phyloP scores from a whole-genome alignment of 2,329 filamentous ascomycete genomes.

The Podosphaera fusca region DNA sequence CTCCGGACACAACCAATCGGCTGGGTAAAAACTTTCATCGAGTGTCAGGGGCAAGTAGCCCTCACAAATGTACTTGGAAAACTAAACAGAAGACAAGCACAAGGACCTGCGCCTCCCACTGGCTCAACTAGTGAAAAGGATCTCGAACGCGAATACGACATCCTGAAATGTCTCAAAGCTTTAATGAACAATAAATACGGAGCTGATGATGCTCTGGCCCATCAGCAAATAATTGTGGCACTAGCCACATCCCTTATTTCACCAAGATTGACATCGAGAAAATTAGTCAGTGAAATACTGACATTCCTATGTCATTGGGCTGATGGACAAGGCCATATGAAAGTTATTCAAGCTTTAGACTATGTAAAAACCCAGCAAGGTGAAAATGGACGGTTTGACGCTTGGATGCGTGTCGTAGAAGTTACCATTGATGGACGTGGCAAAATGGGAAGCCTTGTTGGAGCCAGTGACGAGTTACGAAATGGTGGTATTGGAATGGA shows the following conservation, averaged over 20 bases:
- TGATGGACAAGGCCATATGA: conserved; percentile 68
- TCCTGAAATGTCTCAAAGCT: conserved; percentile 90
- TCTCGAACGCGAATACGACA: conserved; percentile 66
- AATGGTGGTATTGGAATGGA: conserved; percentile 96
- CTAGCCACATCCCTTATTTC: conserved; percentile 73
- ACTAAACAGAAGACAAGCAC: conserved; percentile 74
- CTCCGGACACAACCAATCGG: conserved; percentile 87
- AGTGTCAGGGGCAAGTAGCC: conserved; percentile 90
- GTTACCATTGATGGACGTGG: conserved; percentile 90
- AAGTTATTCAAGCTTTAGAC: conserved; percentile 84
- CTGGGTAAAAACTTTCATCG: conserved; percentile 92
- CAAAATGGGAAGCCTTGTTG: conserved; percentile 96
- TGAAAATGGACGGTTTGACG: conserved; percentile 88
- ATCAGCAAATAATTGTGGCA: conserved; percentile 76
- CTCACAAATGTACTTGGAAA: conserved; percentile 83
- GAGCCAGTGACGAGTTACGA: conserved; percentile 85
- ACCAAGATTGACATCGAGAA: conserved; percentile 71
- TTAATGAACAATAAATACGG: conserved; percentile 99
- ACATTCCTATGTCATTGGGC: conserved; percentile 94
- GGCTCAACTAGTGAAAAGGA: conserved; percentile 38
- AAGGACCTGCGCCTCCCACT: conserved; percentile 29
- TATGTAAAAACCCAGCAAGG: conserved; percentile 68
- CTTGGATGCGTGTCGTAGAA: conserved; percentile 96
- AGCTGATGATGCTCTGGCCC: conserved; percentile 77
- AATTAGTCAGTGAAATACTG: conserved; percentile 84